These are phyloP conservation scores for Pleurostoma richardsiae DNA, from an alignment of 2,329 filamentous ascomycete species.

Conservation along the genomic window DNA sequence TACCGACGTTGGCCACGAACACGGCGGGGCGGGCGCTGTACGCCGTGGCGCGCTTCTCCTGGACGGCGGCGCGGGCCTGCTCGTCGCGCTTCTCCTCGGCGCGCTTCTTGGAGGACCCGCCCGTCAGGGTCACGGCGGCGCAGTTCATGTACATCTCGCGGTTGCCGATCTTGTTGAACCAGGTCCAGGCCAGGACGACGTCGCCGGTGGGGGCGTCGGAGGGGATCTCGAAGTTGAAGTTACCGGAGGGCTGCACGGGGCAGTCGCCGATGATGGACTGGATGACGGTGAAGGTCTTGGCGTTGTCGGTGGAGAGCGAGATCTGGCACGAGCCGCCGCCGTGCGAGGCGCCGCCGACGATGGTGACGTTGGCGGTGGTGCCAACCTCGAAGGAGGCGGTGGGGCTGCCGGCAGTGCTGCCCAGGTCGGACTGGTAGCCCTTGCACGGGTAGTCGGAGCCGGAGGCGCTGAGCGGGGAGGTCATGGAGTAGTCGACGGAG, in stretches of 20 bases:
- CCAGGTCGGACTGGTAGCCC: conserved; percentile 48
- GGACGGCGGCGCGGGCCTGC: conserved; percentile 3
- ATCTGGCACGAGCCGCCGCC: conserved; percentile 73
- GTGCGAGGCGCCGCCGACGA: conserved; percentile 60
- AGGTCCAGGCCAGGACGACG: conserved; percentile 70
- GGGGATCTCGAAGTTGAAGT: conserved; percentile 64
- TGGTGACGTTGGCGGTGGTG: conserved; percentile 54
- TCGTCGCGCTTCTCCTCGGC: neutral
- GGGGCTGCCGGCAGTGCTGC: conserved; percentile 41
- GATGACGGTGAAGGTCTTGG: conserved; percentile 64
- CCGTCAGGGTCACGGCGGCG: conserved; percentile 60
- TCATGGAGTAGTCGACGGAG: conserved; percentile 67
- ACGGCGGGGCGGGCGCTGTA: conserved; percentile 59
- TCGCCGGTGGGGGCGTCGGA: conserved; percentile 52
- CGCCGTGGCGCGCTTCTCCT: conserved; percentile 25
- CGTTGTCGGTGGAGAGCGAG: conserved; percentile 68
- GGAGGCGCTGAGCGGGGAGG: conserved; percentile 53
- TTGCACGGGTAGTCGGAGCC: conserved; percentile 75
- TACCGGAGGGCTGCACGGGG: conserved; percentile 36
- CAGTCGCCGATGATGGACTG: conserved; percentile 52
- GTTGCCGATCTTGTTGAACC: conserved; percentile 73
- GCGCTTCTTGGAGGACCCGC: conserved; percentile 21
- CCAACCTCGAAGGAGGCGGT: conserved; percentile 61
- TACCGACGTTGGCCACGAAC: conserved; percentile 65
- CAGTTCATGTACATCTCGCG: conserved; percentile 89